These are phyloP conservation scores for Malus domestica DNA, from an alignment of 306 rosid genomes.

Conservation along the genomic window DNA sequence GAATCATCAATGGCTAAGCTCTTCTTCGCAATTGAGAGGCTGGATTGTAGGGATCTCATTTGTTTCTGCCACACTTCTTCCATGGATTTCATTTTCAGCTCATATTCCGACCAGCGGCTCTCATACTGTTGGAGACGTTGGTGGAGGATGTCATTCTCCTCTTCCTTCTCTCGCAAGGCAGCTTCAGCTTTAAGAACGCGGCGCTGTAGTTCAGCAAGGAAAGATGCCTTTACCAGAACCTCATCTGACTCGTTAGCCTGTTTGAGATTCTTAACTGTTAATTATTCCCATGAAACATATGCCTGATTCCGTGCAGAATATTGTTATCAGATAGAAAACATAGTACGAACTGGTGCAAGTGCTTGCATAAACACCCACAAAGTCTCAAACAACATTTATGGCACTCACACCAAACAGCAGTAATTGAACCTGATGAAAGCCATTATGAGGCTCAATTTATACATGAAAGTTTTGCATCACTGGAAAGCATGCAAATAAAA, in stretches of 20 bases:
- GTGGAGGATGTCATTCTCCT: constrained; percentile 94
- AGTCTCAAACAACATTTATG: not conserved
- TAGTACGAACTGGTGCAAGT: not conserved
- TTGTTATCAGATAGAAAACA: not conserved
- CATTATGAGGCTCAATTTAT: not conserved
- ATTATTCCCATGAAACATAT: not conserved
- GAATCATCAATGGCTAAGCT: constrained; percentile 91
- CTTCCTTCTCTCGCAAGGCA: constrained; percentile 86
- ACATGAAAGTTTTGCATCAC: not conserved
- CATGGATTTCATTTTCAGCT: constrained; percentile 95
- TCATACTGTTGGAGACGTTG: constrained; percentile 94
- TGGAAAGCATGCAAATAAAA: not conserved
- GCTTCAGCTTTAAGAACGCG: constrained; percentile 96
- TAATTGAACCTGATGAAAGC: not conserved
- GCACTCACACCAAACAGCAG: not conserved
- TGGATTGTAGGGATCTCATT: constrained; percentile 96
- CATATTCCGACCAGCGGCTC: constrained; percentile 96
- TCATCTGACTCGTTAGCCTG: constrained; percentile 77
- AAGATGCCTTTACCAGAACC: constrained; percentile 90
- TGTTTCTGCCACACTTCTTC: constrained; percentile 99
- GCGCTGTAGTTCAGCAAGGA: constrained; percentile 84
- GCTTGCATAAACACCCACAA: not conserved
- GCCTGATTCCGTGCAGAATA: not conserved
- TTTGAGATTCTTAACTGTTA: constrained; percentile 11
- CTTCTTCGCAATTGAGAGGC: constrained; percentile 98